Conservation (phyloP, 768 basidiomycete species). For the Xerocomus brunneocitrinus region DNA sequence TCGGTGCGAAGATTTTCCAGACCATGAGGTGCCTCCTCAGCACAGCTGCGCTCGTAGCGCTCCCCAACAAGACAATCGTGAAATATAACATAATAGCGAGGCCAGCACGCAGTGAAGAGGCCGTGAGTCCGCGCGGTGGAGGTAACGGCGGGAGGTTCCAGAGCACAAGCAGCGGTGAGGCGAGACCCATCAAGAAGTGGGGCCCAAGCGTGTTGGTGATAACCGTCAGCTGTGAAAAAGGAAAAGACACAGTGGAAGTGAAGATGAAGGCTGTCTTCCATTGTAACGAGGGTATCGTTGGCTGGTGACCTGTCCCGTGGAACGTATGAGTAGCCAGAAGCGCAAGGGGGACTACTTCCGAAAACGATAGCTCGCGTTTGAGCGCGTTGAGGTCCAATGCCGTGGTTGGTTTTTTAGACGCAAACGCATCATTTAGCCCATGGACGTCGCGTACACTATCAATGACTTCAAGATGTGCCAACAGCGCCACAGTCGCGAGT, state of each 20-base stretch:
- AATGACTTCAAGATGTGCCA: conserved; percentile 76
- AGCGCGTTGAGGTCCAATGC: conserved; percentile 30
- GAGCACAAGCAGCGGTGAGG: conserved; percentile 64
- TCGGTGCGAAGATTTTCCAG: conserved; percentile 97
- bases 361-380: conserved; percentile 45
- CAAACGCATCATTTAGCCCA: conserved; percentile 48
- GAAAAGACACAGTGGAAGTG: conserved; percentile 61
- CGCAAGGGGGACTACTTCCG: conserved; percentile 68
- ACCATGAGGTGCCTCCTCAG: conserved; percentile 90
- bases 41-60: conserved; percentile 68
- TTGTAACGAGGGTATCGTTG: conserved; percentile 83
- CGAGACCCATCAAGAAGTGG: conserved; percentile 59
- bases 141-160: conserved; percentile 78
- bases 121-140: conserved; percentile 22
- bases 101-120: conserved; percentile 47
- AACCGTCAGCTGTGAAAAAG: conserved; percentile 70
- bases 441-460: conserved; percentile 77
- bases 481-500: conserved; percentile 55
- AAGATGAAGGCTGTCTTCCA: conserved; percentile 95
- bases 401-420: conserved; percentile 43
- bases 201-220: conserved; percentile 75
- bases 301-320: conserved; percentile 89
- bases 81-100: conserved; percentile 72
- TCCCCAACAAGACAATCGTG: conserved; percentile 56
- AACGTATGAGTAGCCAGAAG: conserved; percentile 75